A percentile compares a stretch with the other conserved stretches of the same genome.
Evolutionary conservation across 2,329 filamentous ascomycete genomes (phyloP).

Genomic region (Pseudocercospora eumusae): DNA sequence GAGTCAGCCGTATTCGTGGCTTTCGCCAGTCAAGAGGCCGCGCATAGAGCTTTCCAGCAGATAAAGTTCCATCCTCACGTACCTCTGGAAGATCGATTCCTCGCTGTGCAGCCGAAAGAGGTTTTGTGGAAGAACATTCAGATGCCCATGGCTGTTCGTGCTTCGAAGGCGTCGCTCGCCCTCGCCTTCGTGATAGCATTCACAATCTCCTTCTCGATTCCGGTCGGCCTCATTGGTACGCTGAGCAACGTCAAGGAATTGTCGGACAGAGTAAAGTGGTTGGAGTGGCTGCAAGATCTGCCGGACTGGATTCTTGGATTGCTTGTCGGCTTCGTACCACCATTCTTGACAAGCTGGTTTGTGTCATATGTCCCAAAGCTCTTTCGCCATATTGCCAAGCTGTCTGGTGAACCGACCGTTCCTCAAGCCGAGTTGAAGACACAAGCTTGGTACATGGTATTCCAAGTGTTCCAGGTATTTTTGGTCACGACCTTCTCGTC

Average conservation of each 20-base stretch:
- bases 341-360: slow-evolving; percentile 38
- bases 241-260: slow-evolving; percentile 40
- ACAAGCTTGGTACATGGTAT: slow-evolving; percentile 44
- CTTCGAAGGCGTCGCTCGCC: slow-evolving; percentile 37
- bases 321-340: slow-evolving; percentile 38
- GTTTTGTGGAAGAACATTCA: slow-evolving; percentile 52
- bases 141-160: slow-evolving; percentile 36
- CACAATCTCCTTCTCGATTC: slow-evolving; percentile 43
- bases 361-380: slow-evolving; percentile 41
- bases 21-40: slow-evolving; percentile 77
- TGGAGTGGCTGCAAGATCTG: slow-evolving; percentile 37
- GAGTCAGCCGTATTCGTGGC: slow-evolving; percentile 82
- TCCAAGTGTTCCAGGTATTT: slow-evolving; percentile 48
- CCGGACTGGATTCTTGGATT: slow-evolving; percentile 37
- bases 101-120: slow-evolving; percentile 49
- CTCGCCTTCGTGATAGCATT: slow-evolving; percentile 39
- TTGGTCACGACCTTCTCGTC: slow-evolving; percentile 45
- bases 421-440: slow-evolving; percentile 48
- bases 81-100: slow-evolving; percentile 45
- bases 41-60: slow-evolving; percentile 77
- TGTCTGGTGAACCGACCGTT: slow-evolving; percentile 43
- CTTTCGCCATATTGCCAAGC: slow-evolving; percentile 39
- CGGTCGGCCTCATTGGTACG: slow-evolving; percentile 39
- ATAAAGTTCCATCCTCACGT: slow-evolving; percentile 37
- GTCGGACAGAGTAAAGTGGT: slow-evolving; percentile 33